These are phyloP conservation scores for Starmerella etchellsii DNA, from an alignment of 805 yeast species.

Conservation along the genomic window DNA sequence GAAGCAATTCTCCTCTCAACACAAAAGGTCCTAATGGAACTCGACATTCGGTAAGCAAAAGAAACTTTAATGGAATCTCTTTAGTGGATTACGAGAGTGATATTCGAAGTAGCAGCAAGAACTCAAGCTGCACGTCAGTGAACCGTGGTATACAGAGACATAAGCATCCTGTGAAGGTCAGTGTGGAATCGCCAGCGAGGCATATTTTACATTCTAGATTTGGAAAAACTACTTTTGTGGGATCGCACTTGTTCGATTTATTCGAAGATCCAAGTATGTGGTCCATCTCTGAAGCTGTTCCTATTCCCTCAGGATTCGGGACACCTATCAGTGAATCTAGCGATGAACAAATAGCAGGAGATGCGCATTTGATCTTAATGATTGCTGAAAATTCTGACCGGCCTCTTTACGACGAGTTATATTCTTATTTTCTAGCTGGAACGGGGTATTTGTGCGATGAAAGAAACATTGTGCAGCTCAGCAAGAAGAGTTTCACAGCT, in stretches of 20 bases:
- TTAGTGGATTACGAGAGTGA: too few relatives aligned
- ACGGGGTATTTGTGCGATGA: conserved; percentile 13
- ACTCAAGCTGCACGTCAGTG: too few relatives aligned
- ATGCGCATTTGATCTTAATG: conserved; percentile 2
- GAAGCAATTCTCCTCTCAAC: too few relatives aligned
- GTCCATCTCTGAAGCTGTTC: neutral
- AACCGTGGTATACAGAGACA: too few relatives aligned
- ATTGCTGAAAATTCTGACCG: neutral
- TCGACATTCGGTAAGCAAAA: too few relatives aligned
- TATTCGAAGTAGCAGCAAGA: too few relatives aligned
- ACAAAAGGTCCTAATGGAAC: too few relatives aligned
- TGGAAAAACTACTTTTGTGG: neutral
- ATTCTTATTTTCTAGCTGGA: conserved; percentile 16
- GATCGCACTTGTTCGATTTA: conserved; percentile 1
- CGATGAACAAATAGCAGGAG: conserved; percentile 1
- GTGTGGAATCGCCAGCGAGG: neutral
- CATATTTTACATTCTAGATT: neutral
- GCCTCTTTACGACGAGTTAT: conserved; percentile 4
- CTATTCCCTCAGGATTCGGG: neutral
- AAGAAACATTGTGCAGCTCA: conserved; percentile 10
- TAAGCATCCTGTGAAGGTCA: too few relatives aligned
- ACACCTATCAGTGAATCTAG: conserved; percentile 2
- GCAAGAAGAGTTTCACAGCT: conserved; percentile 2
- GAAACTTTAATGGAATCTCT: too few relatives aligned
- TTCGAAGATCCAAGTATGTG: conserved; percentile 1